Percentiles rank a stretch among this genome's conserved stretches.
phyloP scores from a whole-genome alignment of 257 asterid species.

The Jasminum sambac region DNA sequence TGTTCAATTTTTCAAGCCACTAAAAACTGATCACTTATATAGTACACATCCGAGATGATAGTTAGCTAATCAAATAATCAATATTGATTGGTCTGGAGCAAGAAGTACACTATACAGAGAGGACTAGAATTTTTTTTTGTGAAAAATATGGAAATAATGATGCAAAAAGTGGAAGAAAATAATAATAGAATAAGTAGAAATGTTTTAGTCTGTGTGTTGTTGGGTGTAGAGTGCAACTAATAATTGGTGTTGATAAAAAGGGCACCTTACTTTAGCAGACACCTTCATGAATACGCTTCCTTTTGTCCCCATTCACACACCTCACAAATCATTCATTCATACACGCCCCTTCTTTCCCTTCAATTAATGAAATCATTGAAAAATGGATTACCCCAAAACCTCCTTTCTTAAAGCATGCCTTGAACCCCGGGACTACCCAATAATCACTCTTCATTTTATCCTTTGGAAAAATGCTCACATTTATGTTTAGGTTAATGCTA shows the following conservation, averaged over 20 bases:
- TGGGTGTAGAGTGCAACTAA: slow-evolving; percentile 54
- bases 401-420: slow-evolving; percentile 54
- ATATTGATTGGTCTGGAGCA: no score
- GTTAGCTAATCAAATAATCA: no score
- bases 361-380: slow-evolving; percentile 37
- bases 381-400: slow-evolving; percentile 27
- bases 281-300: slow-evolving; percentile 43
- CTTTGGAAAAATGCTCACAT: slow-evolving; percentile 30
- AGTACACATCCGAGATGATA: no score
- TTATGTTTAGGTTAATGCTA: slow-evolving; percentile 28
- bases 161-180: slow-evolving; percentile 21
- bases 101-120: no score
- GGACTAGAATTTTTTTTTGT: background rate
- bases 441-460: background rate
- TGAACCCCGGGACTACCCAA: slow-evolving; percentile 57
- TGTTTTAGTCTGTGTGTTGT: slow-evolving; percentile 41
- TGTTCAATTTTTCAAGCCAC: no score
- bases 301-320: slow-evolving; percentile 30
- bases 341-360: slow-evolving; percentile 7
- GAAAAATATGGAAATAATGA: slow-evolving; percentile 19
- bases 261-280: slow-evolving; percentile 58
- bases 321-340: background rate
- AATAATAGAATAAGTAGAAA: slow-evolving; percentile 37
- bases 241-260: slow-evolving; percentile 56
- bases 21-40: no score